phyloP scores from a whole-genome alignment of 2,329 filamentous ascomycete genomes.

The Aspergillus pseudoterreus region DNA sequence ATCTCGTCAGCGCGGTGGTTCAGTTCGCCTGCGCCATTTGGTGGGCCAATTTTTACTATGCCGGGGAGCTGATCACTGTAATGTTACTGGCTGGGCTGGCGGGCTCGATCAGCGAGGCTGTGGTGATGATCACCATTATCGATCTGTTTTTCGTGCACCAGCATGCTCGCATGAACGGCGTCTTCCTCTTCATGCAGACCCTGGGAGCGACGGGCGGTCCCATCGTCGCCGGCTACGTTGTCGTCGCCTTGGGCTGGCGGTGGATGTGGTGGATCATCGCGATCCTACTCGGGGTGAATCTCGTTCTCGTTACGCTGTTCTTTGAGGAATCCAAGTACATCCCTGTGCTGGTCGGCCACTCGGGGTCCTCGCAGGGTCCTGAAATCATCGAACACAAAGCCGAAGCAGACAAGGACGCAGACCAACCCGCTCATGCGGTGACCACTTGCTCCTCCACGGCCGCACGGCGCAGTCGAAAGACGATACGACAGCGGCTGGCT shows the following conservation, averaged over 20 bases:
- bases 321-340: slow-evolving; percentile 42
- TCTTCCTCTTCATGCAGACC: slow-evolving; percentile 39
- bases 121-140: slow-evolving; percentile 45
- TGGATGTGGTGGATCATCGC: slow-evolving; percentile 49
- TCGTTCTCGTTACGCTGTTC: slow-evolving; percentile 42
- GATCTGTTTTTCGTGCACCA: slow-evolving; percentile 50
- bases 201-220: slow-evolving; percentile 35
- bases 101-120: slow-evolving; percentile 41
- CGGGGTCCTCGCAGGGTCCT: neutral
- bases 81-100: slow-evolving; percentile 44
- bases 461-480: slow-evolving; percentile 2
- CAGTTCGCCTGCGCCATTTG: slow-evolving; percentile 40
- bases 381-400: neutral
- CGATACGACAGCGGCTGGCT: slow-evolving; percentile 44
- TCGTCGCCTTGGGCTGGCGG: slow-evolving; percentile 44
- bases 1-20: slow-evolving; percentile 40
- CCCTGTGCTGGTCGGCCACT: slow-evolving; percentile 12
- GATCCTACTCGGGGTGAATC: slow-evolving; percentile 36
- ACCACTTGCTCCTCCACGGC: neutral
- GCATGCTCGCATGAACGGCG: slow-evolving; percentile 45
- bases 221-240: slow-evolving; percentile 30
- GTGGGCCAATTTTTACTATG: slow-evolving; percentile 40
- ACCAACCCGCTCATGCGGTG: neutral
- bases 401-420: neutral
- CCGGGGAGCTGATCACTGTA: slow-evolving; percentile 40